Conservation (phyloP, 2,329 filamentous ascomycete genomes). For the Gnomoniopsis sp. region DNA sequence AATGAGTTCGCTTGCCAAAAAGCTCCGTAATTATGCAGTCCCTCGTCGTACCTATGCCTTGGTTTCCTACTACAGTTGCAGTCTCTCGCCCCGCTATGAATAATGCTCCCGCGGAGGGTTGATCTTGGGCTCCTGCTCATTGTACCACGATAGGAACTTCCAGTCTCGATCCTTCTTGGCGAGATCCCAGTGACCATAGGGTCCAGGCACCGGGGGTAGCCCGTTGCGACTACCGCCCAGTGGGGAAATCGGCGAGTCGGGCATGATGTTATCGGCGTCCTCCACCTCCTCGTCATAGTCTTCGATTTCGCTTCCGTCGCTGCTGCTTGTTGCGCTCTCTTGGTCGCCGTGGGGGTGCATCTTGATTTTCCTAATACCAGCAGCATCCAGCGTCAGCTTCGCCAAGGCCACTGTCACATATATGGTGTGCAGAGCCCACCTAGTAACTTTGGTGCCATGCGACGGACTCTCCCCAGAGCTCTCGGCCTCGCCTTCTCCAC, state of each 20-base stretch:
- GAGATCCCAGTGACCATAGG: slow-evolving; percentile 19
- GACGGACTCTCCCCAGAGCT: not conserved
- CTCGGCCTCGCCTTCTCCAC: not conserved
- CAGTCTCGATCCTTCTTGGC: slow-evolving; percentile 18
- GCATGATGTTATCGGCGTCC: slow-evolving; percentile 4
- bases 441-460: slow-evolving; percentile 11
- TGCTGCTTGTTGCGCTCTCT: not conserved
- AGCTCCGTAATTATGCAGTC: not conserved
- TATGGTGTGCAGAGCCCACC: slow-evolving; percentile 17
- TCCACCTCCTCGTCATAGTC: slow-evolving; percentile 7
- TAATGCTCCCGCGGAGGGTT: slow-evolving; percentile 14
- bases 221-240: slow-evolving; percentile 1
- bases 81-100: not conserved
- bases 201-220: slow-evolving; percentile 14
- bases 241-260: slow-evolving; percentile 11
- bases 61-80: no score
- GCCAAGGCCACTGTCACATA: slow-evolving; percentile 16
- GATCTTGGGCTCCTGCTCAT: slow-evolving; percentile 18
- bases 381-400: slow-evolving; percentile 19
- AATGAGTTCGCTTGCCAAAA: not conserved
- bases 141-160: slow-evolving; percentile 18
- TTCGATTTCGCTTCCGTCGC: not conserved
- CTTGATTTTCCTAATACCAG: slow-evolving; percentile 19
- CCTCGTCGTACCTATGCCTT: no score
- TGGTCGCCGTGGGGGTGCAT: slow-evolving; percentile 10